A percentile compares a stretch with the other conserved stretches of the same genome.
phyloP scores from a whole-genome alignment of 108 stramenopile species.

The Asterionellopsis glacialis region DNA sequence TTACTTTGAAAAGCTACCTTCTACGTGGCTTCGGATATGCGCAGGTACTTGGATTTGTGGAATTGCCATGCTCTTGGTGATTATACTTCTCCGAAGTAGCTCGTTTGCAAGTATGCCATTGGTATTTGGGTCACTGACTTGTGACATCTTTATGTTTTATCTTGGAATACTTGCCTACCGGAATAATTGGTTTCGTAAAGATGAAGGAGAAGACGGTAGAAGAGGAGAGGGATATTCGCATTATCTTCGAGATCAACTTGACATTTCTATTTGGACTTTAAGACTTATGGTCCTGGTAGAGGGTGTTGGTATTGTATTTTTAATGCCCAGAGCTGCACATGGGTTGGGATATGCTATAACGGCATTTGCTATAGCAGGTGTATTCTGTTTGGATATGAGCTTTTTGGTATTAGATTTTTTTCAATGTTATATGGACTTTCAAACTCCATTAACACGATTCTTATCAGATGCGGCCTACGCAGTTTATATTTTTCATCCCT shows the following conservation, averaged over 20 bases:
- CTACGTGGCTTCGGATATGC: too few species aligned
- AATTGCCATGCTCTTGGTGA: not conserved
- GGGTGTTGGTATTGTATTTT: not conserved
- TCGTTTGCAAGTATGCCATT: slow-evolving; percentile 5
- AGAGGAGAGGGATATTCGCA: not conserved
- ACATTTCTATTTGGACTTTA: not conserved
- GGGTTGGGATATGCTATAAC: too few species aligned
- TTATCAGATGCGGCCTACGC: slow-evolving; percentile 3
- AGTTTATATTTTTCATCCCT: slow-evolving; percentile 8
- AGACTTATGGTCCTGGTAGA: not conserved
- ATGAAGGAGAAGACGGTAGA: too few species aligned
- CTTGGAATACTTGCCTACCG: slow-evolving; percentile 1
- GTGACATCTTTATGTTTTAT: slow-evolving; percentile 8
- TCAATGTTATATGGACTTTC: slow-evolving; percentile 4
- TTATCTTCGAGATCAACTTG: not conserved
- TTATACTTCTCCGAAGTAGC: not conserved
- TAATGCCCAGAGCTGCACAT: too few species aligned
- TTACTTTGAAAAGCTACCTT: too few species aligned
- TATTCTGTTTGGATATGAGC: not conserved
- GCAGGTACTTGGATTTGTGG: too few species aligned
- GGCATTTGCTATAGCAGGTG: too few species aligned
- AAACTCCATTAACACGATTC: not conserved
- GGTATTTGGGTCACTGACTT: not conserved
- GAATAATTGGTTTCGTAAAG: slow-evolving; percentile 4
- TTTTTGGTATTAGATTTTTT: slow-evolving; percentile 6